Evolutionary conservation across 208 protist species (phyloP).

Genomic region (Leptomonas seymouri): DNA sequence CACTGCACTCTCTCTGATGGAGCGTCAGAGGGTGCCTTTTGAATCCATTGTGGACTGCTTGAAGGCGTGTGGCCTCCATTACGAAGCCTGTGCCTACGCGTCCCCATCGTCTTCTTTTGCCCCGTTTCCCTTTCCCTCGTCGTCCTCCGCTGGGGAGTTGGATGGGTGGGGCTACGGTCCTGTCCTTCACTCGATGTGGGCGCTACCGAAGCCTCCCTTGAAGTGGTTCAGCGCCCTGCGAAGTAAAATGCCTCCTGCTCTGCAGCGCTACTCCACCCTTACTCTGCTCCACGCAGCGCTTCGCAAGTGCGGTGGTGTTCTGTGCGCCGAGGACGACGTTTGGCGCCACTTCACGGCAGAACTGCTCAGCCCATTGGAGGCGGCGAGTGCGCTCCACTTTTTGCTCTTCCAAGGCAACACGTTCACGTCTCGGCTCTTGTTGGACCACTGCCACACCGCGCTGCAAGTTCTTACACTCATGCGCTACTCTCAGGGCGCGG

Average conservation of each 20-base stretch:
- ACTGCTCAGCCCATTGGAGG: constrained; percentile 32
- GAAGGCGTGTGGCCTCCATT: constrained; percentile 17
- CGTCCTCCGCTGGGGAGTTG: neutral
- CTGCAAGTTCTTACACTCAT: constrained; percentile 48
- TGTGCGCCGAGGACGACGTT: neutral
- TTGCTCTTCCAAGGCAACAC: constrained; percentile 35
- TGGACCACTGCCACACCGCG: constrained; percentile 42
- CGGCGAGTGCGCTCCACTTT: constrained; percentile 45
- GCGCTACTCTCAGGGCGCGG: constrained; percentile 37
- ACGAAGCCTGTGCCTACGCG: constrained; percentile 31
- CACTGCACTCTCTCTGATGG: constrained; percentile 10
- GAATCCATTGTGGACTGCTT: constrained; percentile 7
- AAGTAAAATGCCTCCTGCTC: constrained; percentile 20
- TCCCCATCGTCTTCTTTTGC: constrained; percentile 14
- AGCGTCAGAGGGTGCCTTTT: neutral
- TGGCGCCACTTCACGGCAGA: constrained; percentile 13
- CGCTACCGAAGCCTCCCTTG: constrained; percentile 20
- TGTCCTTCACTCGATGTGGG: constrained; percentile 21
- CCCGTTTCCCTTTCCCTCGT: neutral
- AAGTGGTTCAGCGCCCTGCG: constrained; percentile 7
- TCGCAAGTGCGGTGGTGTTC: constrained; percentile 9
- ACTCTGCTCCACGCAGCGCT: constrained; percentile 20
- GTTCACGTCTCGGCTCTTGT: constrained; percentile 39
- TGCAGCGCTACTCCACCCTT: constrained; percentile 29
- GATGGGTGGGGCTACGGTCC: constrained; percentile 18